Evolutionary conservation across 306 rosid genomes (phyloP).

Genomic region (Myrica gale): DNA sequence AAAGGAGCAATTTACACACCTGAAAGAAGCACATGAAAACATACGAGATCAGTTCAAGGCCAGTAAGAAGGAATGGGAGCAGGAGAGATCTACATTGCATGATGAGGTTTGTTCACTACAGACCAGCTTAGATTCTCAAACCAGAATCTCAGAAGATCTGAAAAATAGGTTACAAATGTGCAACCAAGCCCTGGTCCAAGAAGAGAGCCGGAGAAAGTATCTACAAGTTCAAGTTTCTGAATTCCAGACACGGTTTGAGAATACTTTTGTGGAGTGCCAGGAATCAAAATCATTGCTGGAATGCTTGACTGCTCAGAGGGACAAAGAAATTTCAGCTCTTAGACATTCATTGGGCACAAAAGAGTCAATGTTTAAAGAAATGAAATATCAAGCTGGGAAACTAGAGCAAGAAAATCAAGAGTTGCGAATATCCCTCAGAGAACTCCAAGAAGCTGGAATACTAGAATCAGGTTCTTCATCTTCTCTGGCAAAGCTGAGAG

Average conservation of each 20-base stretch:
- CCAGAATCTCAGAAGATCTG: conserved; percentile 55
- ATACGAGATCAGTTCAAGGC: conserved; percentile 41
- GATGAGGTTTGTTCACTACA: conserved; percentile 66
- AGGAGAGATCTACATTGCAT: conserved; percentile 52
- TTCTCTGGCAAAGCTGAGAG: conserved; percentile 61
- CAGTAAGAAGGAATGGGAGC: conserved; percentile 61
- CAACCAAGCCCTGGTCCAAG: conserved; percentile 69
- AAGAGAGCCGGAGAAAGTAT: conserved; percentile 64
- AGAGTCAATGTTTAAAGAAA: conserved; percentile 58
- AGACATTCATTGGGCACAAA: conserved; percentile 55
- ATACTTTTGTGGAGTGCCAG: conserved; percentile 37
- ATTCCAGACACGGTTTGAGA: conserved; percentile 36
- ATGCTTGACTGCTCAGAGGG: conserved; percentile 42
- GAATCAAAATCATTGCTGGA: conserved; percentile 45
- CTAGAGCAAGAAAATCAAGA: conserved; percentile 72
- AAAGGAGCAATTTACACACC: conserved; percentile 72
- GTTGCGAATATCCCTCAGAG: conserved; percentile 46
- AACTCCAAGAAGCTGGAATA: conserved; percentile 75
- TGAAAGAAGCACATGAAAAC: conserved; percentile 67
- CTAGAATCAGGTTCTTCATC: conserved; percentile 62
- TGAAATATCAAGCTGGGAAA: conserved; percentile 47
- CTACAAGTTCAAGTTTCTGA: conserved; percentile 67
- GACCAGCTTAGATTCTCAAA: conserved; percentile 58
- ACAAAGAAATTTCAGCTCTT: conserved; percentile 57
- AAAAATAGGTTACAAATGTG: conserved; percentile 45